Percentiles rank a stretch among this genome's conserved stretches.
Evolutionary conservation across 352 stramenopile species (phyloP).

Genomic region (Pilasporangium apinafurcum): DNA sequence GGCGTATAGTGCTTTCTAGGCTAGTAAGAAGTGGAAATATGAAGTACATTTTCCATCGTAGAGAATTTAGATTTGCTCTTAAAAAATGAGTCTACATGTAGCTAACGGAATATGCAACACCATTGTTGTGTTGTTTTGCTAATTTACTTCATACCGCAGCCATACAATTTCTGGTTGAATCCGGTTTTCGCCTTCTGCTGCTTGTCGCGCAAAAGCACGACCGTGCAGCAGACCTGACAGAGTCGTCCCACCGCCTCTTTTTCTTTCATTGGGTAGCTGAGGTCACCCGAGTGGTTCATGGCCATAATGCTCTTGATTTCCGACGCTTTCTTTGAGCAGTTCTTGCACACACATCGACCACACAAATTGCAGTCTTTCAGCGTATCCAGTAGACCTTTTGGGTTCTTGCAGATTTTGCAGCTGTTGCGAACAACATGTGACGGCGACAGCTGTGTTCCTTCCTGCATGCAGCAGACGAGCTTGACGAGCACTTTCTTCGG

Average conservation of each 20-base stretch:
- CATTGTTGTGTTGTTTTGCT: constrained; percentile 1
- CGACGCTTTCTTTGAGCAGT: constrained; percentile 70
- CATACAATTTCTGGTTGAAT: constrained; percentile 79
- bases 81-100: constrained; percentile 21
- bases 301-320: constrained; percentile 52
- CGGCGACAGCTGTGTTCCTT: constrained; percentile 62
- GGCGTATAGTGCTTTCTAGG: constrained; percentile 44
- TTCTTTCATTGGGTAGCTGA: constrained; percentile 30
- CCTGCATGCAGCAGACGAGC: constrained; percentile 73
- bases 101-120: too few relatives aligned
- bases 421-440: constrained; percentile 41
- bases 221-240: constrained; percentile 73
- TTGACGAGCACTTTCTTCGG: constrained; percentile 69
- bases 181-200: constrained; percentile 60
- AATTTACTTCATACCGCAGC: constrained; percentile 60
- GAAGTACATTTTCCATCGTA: too few relatives aligned
- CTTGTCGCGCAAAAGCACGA: constrained; percentile 71
- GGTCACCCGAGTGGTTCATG: constrained; percentile 23
- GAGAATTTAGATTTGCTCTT: constrained; percentile 8
- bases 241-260: constrained; percentile 55
- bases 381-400: constrained; percentile 67
- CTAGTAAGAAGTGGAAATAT: too few relatives aligned
- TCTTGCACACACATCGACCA: constrained; percentile 73
- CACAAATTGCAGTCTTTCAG: constrained; percentile 73
- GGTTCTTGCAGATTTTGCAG: constrained; percentile 83